Conservation (phyloP, 2,329 filamentous ascomycete genomes). For the Raffaelea albimanens region DNA sequence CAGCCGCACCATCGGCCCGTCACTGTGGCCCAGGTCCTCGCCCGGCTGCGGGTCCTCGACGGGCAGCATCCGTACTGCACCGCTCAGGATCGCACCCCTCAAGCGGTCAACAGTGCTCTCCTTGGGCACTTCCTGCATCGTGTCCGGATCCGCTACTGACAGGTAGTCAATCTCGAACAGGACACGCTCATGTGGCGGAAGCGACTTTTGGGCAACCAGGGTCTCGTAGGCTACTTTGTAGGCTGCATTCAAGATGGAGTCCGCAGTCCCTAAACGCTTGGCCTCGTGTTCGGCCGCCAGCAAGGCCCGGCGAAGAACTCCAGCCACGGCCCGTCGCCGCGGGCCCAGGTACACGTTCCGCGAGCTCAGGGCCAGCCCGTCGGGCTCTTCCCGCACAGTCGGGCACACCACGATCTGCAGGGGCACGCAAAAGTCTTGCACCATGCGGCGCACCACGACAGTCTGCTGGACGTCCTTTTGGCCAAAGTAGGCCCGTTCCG, state of each 20-base stretch:
- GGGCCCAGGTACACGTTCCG: slow-evolving; percentile 86
- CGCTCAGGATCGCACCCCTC: slow-evolving; percentile 76
- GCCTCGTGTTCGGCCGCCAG: slow-evolving; percentile 52
- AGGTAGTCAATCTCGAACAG: slow-evolving; percentile 85
- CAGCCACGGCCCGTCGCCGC: slow-evolving; percentile 60
- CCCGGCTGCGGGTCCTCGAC: slow-evolving; percentile 59
- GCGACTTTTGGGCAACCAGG: slow-evolving; percentile 49
- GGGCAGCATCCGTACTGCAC: slow-evolving; percentile 81
- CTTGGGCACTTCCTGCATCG: slow-evolving; percentile 65
- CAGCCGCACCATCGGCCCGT: slow-evolving; percentile 68
- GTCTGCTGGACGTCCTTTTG: slow-evolving; percentile 98
- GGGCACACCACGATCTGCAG: slow-evolving; percentile 63
- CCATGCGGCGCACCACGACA: slow-evolving; percentile 77
- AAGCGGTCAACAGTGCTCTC: slow-evolving; percentile 46
- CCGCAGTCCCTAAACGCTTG: slow-evolving; percentile 10
- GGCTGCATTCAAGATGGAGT: slow-evolving; percentile 59
- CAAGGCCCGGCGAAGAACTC: slow-evolving; percentile 62
- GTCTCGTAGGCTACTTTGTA: slow-evolving; percentile 46
- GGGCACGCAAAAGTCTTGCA: slow-evolving; percentile 76
- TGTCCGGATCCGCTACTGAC: slow-evolving; percentile 77
- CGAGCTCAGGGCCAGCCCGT: slow-evolving; percentile 85
- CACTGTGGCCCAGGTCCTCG: slow-evolving; percentile 66
- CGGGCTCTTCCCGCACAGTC: slow-evolving; percentile 62
- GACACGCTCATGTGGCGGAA: slow-evolving; percentile 53
- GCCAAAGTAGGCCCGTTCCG: slow-evolving; percentile 81